Evolutionary conservation across 1,284 basidiomycete genomes (phyloP), one percentile per base, ranked within the genome.

Genomic region (Inonotus obliquus): DNA sequence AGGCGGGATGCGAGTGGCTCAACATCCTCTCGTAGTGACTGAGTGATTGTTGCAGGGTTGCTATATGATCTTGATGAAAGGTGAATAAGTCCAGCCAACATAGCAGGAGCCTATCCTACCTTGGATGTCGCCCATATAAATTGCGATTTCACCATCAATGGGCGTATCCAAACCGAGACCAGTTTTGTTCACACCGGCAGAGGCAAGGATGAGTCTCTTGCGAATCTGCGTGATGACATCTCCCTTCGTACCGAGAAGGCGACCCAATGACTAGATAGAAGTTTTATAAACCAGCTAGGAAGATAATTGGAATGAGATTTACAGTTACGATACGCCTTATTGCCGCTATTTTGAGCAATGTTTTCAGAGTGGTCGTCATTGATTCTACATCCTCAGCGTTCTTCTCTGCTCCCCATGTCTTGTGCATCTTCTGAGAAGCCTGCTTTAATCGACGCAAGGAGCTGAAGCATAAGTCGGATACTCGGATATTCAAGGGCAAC

Each of bases 101-200:
- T 13, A 4, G 25, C 32, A 17, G n/a, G 17, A 13, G 49, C n/a
- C 38, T 27, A 10, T 37, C 49, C 25, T 60, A 92, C 92, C 94
- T 79, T 96, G 91, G 2, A 98, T 84, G 73, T 98, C 96, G 51
- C 92, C 93, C 76, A 97, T 85, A 72, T 98, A 95, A 17, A 95
- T 91, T 4, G 83, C 87, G 39, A 94, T 81, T 66, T 91, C 79
- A 39, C 85, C 81, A n/a, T 41, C 61, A 11, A 49, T 23, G 7
- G 35, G 19, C 6, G 47, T 25, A 21, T 51, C 38, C 21, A 35
- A 38, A 6, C 57, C 45, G 23, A 56, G 54, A 41, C 53, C 32
- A 17, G 52, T 19, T 35, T 35, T 55, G n/a, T 51, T 54, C 14
- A 44, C 44, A 37, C 55, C 53, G 25, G n/a, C 52, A 49, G 53